phyloP scores from a whole-genome alignment of 768 basidiomycete species.

The Dentipellis fragilis region DNA sequence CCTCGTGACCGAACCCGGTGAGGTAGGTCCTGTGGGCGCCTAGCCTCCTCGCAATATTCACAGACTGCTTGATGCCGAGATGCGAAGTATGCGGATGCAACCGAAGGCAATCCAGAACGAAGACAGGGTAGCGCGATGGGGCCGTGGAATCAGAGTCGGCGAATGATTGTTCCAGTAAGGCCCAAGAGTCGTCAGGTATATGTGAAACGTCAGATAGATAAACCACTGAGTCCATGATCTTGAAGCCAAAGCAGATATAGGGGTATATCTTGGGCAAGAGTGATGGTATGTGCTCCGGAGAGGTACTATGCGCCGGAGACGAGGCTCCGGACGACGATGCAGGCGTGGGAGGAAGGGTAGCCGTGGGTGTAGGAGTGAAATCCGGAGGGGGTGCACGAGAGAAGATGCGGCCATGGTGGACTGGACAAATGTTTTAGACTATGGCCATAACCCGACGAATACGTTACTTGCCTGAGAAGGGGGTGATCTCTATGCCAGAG shows the following conservation, averaged over 20 bases:
- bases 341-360: conserved; percentile 22
- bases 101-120: background rate
- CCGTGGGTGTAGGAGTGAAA: conserved; percentile 30
- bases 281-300: background rate
- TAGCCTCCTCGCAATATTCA: conserved; percentile 45
- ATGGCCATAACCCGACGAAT: background rate
- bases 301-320: conserved; percentile 1
- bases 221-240: conserved; percentile 51
- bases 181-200: conserved; percentile 70
- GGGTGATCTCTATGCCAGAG: conserved; percentile 53
- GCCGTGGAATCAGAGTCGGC: conserved; percentile 12
- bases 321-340: conserved; percentile 1
- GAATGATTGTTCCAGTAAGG: conserved; percentile 25
- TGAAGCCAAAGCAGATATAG: conserved; percentile 61
- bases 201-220: conserved; percentile 81
- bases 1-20: conserved; percentile 68
- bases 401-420: conserved; percentile 69
- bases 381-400: conserved; percentile 27
- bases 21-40: conserved; percentile 58
- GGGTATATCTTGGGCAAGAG: conserved; percentile 32
- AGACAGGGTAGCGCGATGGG: conserved; percentile 18
- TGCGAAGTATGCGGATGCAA: conserved; percentile 44
- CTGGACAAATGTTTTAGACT: conserved; percentile 16
- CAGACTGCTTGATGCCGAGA: conserved; percentile 58
- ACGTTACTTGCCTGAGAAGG: conserved; percentile 46